Conservation (phyloP, 768 basidiomycete species). For the Clavaria fumosa region DNA sequence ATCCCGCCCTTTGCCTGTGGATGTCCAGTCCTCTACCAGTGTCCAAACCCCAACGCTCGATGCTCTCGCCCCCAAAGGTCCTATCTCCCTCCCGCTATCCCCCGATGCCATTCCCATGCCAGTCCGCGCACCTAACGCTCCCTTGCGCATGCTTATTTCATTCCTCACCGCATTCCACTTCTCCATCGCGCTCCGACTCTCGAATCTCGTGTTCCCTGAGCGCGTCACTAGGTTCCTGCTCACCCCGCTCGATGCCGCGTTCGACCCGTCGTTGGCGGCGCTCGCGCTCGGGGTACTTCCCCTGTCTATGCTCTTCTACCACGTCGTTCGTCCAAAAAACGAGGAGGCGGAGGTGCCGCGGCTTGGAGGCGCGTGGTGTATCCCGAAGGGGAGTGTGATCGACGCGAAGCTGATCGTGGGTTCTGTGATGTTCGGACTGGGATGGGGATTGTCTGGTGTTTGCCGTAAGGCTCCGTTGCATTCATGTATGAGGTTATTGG, state of each 20-base stretch:
- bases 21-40: too few species aligned
- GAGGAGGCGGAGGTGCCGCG: too few species aligned
- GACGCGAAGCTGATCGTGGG: constrained; percentile 34
- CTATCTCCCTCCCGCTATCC: background rate
- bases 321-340: constrained; percentile 23
- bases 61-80: background rate
- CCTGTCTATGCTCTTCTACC: constrained; percentile 29
- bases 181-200: constrained; percentile 36
- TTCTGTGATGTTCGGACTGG: constrained; percentile 41
- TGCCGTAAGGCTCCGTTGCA: too few species aligned
- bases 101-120: background rate
- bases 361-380: constrained; percentile 30
- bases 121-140: background rate
- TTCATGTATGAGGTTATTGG: too few species aligned
- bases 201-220: constrained; percentile 33
- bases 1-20: constrained; percentile 18
- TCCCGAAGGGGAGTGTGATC: constrained; percentile 26
- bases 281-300: constrained; percentile 40
- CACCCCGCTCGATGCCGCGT: constrained; percentile 31
- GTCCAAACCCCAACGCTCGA: too few species aligned
- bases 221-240: constrained; percentile 38
- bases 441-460: constrained; percentile 45
- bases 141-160: constrained; percentile 25
- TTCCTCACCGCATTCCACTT: constrained; percentile 33
- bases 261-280: constrained; percentile 41